phyloP scores from a whole-genome alignment of 2,329 filamentous ascomycete species.

The Botrytis galanthina region DNA sequence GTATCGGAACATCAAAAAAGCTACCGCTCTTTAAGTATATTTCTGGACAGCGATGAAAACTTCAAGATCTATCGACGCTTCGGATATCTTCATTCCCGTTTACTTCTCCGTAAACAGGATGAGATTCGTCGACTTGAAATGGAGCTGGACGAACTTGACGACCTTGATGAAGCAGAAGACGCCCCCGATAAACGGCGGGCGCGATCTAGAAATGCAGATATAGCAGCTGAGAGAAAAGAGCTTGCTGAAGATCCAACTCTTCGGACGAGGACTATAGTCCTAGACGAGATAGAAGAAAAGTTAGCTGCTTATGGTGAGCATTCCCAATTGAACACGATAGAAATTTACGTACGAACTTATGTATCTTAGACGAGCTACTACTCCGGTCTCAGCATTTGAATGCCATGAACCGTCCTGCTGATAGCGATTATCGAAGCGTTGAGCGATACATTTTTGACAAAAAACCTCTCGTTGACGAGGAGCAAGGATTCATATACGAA shows the following conservation, averaged over 20 bases:
- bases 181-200: conserved; percentile 3
- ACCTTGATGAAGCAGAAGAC: conserved; percentile 19
- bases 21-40: conserved; percentile 42
- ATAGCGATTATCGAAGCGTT: conserved; percentile 39
- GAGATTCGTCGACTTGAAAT: conserved; percentile 28
- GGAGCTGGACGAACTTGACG: conserved; percentile 27
- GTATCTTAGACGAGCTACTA: neutral
- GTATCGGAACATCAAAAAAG: conserved; percentile 33
- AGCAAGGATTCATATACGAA: conserved; percentile 38
- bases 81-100: conserved; percentile 42
- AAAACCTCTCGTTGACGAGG: conserved; percentile 28
- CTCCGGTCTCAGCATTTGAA: conserved; percentile 26
- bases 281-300: conserved; percentile 24
- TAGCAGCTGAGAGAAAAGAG: conserved; percentile 4
- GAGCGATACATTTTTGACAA: conserved; percentile 33
- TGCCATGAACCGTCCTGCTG: conserved; percentile 36
- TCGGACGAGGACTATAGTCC: conserved; percentile 19
- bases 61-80: conserved; percentile 46
- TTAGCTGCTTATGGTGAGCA: conserved; percentile 22
- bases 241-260: neutral
- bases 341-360: neutral
- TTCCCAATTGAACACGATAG: neutral
- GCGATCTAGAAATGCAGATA: conserved; percentile 20
- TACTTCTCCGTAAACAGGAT: conserved; percentile 36
- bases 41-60: conserved; percentile 43